Conservation (phyloP, 257 asterid species). For the Nicotiana knightiana region DNA sequence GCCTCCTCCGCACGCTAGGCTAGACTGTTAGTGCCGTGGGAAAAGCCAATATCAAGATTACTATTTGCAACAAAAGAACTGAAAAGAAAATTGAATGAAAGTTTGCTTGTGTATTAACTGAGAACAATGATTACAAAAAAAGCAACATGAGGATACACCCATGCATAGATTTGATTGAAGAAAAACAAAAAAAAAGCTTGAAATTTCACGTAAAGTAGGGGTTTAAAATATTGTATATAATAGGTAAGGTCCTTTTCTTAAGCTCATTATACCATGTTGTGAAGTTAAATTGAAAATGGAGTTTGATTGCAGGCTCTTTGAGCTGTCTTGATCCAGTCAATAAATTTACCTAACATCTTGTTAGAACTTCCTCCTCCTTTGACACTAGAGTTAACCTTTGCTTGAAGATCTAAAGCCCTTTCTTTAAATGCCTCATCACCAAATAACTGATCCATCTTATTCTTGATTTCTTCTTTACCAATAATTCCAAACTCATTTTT, state of each 20-base stretch:
- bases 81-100: no score
- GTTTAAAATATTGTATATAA: not conserved
- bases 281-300: not conserved
- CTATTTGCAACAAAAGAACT: no score
- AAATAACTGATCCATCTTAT: slow-evolving; percentile 32
- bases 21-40: no score
- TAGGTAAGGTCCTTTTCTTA: not conserved
- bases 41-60: no score
- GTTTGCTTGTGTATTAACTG: no score
- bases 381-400: slow-evolving; percentile 13
- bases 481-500: slow-evolving; percentile 22
- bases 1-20: no score
- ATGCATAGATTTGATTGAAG: no score
- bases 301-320: not conserved
- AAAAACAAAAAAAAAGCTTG: not conserved
- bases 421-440: slow-evolving; percentile 14
- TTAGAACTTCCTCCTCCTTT: slow-evolving; percentile 29
- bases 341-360: slow-evolving; percentile 26
- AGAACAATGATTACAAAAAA: no score
- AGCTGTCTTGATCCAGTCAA: slow-evolving; percentile 37
- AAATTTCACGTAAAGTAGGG: not conserved
- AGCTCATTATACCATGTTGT: not conserved
- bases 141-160: no score
- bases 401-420: slow-evolving; percentile 31
- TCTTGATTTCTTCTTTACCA: slow-evolving; percentile 19